Evolutionary conservation across 2,329 filamentous ascomycete species (phyloP), one percentile per base, ranked within the genome.

Genomic region (Gremmenia infestans): DNA sequence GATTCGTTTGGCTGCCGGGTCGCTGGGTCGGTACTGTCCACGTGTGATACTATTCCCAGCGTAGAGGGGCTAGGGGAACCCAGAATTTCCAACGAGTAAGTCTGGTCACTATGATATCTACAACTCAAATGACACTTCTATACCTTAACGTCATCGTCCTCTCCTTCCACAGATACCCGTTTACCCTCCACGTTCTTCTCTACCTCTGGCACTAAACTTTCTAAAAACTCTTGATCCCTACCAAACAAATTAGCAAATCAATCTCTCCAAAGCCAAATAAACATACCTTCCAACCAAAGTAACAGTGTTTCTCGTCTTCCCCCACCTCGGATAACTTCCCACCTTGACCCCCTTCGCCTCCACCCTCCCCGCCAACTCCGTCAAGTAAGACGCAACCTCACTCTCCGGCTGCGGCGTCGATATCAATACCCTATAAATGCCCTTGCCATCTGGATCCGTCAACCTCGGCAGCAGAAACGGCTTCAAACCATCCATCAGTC

Each of bases 281-380:
- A 68, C 73, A 64, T 67, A 81, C 78, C 73, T 76, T 63, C 83
- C 83, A 19, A 97, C 92, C 52, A 99, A 76, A 11, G 93, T 97
- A 48, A 97, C 91, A 0, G 91, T 94, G 72, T 97, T 97, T 60
- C 80, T 80, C 67, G 84, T 83, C 78, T 90, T 93, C 5, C 88
- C 90, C 91, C 92, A 97, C 54, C 91, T 79, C 37, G 94, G 94
- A 73, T 99, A 97, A 72, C 90, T 96, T 48, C 94, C 94, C 15
- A 97, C 91, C 75, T 97, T 97, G 67, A 97, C 81, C 3, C 91
- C 91, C 67, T 81, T 84, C 0, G 83, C 76, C 70, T 85, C 87
- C 22, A 92, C 88, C 70, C 83, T 83, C 28, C 76, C 80, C 4
- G 92, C 89, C 60, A 97, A 75, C 62, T 89, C 81, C 1, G 91